phyloP scores from a whole-genome alignment of 805 yeast species.

The Pichia gijzeniarum region DNA sequence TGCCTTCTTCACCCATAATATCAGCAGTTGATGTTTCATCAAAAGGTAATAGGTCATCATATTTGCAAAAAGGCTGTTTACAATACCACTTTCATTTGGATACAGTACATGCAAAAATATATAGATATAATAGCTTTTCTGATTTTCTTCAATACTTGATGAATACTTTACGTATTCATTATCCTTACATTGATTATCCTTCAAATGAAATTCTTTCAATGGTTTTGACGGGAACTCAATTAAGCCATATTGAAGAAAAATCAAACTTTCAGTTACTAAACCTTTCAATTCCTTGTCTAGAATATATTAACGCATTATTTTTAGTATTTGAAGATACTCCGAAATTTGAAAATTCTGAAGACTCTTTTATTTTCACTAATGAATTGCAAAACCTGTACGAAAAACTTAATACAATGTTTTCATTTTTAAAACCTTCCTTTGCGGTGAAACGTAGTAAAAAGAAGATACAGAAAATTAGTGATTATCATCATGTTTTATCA shows the following conservation, averaged over 20 bases:
- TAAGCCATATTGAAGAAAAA: slow-evolving; percentile 6
- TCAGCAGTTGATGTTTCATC: background rate
- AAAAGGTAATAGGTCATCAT: too few relatives aligned
- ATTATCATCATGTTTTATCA: background rate
- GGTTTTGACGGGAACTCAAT: slow-evolving; percentile 8
- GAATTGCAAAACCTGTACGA: slow-evolving; percentile 5
- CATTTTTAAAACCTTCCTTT: slow-evolving; percentile 1
- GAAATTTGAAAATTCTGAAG: background rate
- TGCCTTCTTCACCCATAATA: background rate
- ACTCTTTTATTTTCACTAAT: background rate
- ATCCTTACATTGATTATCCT: slow-evolving; percentile 9
- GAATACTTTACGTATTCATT: slow-evolving; percentile 1
- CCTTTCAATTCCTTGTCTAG: slow-evolving; percentile 3
- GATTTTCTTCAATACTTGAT: slow-evolving; percentile 4
- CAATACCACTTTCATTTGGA: slow-evolving; percentile 6
- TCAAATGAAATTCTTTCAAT: slow-evolving; percentile 4
- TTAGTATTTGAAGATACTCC: background rate
- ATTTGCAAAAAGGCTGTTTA: background rate
- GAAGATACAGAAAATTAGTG: background rate
- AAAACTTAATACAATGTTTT: background rate
- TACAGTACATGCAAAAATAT: slow-evolving; percentile 5
- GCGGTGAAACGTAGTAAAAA: background rate
- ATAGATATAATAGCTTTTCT: slow-evolving; percentile 7
- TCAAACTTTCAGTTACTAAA: background rate
- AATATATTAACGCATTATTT: slow-evolving; percentile 4